Percentiles rank a stretch among this genome's conserved stretches.
Conservation (phyloP, 192 early-diverging fungal genomes). For the Podila minutissima region DNA sequence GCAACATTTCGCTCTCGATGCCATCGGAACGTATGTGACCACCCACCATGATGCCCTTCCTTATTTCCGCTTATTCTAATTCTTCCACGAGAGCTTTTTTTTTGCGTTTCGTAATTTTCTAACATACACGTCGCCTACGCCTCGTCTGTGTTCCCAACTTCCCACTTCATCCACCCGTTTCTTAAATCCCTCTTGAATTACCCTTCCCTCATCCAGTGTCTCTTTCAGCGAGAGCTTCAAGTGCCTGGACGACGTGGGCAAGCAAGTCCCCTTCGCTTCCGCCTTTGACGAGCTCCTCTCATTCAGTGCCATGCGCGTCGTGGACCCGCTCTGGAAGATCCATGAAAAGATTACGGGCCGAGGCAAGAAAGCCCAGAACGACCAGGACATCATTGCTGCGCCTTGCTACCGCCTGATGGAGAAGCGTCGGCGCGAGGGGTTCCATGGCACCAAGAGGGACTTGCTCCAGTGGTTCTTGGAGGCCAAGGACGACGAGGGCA, state of each 20-base stretch:
- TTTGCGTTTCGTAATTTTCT: background rate
- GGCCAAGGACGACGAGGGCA: slow-evolving; percentile 50
- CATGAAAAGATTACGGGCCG: slow-evolving; percentile 17
- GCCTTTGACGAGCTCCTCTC: slow-evolving; percentile 60
- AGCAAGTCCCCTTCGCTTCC: slow-evolving; percentile 50
- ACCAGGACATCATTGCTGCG: slow-evolving; percentile 19
- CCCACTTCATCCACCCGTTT: background rate
- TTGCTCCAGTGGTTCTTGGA: slow-evolving; percentile 57
- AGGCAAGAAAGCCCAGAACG: slow-evolving; percentile 10
- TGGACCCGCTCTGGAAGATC: slow-evolving; percentile 38
- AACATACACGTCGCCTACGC: too few species aligned
- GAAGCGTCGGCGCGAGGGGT: slow-evolving; percentile 18
- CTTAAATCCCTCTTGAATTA: too few species aligned
- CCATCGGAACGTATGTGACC: slow-evolving; percentile 26
- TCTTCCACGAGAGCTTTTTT: too few species aligned
- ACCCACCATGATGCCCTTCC: background rate
- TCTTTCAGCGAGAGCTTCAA: slow-evolving; percentile 33
- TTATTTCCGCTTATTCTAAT: background rate
- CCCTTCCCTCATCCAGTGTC: background rate
- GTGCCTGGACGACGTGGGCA: slow-evolving; percentile 21
- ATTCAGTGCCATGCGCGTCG: slow-evolving; percentile 20
- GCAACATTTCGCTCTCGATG: slow-evolving; percentile 45
- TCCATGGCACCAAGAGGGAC: slow-evolving; percentile 19
- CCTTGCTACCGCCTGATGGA: slow-evolving; percentile 34
- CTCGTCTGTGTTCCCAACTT: too few species aligned